Percentiles rank a stretch among this genome's conserved stretches.
Evolutionary conservation across 345 rosid genomes (phyloP).

Genomic region (Balakata baccata): DNA sequence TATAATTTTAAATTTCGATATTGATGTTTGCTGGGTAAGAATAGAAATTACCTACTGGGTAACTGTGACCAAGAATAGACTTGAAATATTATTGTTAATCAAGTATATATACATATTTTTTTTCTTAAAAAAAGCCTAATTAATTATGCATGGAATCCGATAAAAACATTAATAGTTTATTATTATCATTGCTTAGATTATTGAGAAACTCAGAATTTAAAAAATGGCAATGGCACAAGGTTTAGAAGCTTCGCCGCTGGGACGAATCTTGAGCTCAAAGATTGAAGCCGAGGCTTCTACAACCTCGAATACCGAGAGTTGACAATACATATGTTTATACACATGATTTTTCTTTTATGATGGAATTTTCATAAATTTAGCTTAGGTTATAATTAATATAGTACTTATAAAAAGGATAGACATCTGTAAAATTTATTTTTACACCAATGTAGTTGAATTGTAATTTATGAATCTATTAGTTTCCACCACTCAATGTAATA

Average conservation of each 20-base stretch:
- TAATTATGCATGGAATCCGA: not conserved
- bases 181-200: not conserved
- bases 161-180: slow-evolving; percentile 1
- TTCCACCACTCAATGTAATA: not conserved
- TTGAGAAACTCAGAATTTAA: slow-evolving; percentile 3
- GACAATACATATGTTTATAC: not conserved
- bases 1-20: no score
- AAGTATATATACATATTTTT: no score
- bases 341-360: no score
- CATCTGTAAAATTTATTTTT: no score
- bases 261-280: slow-evolving; percentile 22
- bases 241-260: slow-evolving; percentile 45
- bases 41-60: not conserved
- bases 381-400: no score
- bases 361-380: no score
- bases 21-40: not conserved
- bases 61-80: not conserved
- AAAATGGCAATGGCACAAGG: slow-evolving; percentile 22
- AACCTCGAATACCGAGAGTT: slow-evolving; percentile 11
- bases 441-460: no score
- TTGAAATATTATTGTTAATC: not conserved
- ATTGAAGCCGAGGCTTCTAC: slow-evolving; percentile 14
- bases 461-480: not conserved
- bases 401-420: no score
- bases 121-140: not conserved